Percentiles rank a stretch among this genome's conserved stretches.
phyloP scores from a whole-genome alignment of 441 rosid genomes.

The Flueggea neowawraea region DNA sequence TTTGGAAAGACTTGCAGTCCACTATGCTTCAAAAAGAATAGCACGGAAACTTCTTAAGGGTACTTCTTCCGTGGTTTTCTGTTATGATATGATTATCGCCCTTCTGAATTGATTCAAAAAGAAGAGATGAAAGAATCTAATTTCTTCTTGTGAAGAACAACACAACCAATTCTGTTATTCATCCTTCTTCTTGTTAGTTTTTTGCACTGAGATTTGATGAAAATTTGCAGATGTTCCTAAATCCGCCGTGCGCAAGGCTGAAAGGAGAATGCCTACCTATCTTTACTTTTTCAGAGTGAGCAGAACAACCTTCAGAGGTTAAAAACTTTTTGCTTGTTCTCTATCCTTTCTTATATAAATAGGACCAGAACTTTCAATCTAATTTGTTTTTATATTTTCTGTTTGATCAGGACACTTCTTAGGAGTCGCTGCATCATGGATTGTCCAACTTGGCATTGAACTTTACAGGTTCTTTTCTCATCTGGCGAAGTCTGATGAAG shows the following conservation, averaged over 20 bases:
- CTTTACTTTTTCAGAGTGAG: slow-evolving; percentile 67
- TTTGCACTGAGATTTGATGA: slow-evolving; percentile 11
- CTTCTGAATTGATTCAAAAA: background rate
- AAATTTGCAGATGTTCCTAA: slow-evolving; percentile 65
- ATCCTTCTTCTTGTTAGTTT: background rate
- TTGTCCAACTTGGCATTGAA: slow-evolving; percentile 86
- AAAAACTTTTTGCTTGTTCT: background rate
- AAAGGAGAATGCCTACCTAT: slow-evolving; percentile 65
- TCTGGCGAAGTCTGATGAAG: slow-evolving; percentile 36
- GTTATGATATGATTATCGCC: background rate
- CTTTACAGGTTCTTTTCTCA: slow-evolving; percentile 46
- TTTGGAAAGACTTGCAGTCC: slow-evolving; percentile 84
- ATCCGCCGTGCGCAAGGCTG: slow-evolving; percentile 79
- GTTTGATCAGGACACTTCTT: slow-evolving; percentile 70
- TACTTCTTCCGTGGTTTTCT: slow-evolving; percentile 19
- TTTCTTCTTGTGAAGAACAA: background rate
- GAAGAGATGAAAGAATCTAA: background rate
- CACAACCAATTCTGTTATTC: too few relatives aligned
- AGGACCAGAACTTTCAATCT: slow-evolving; percentile 2
- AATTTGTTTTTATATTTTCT: slow-evolving; percentile 5
- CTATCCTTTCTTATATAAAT: background rate
- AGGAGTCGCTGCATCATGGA: slow-evolving; percentile 85
- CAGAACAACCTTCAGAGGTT: slow-evolving; percentile 91
- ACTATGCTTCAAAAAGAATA: slow-evolving; percentile 76
- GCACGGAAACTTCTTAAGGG: slow-evolving; percentile 99